A percentile compares a stretch with the other conserved stretches of the same genome.
These are phyloP conservation scores for Ophiostoma triangulosporum DNA, from an alignment of 2,329 filamentous ascomycete species.

Conservation along the genomic window DNA sequence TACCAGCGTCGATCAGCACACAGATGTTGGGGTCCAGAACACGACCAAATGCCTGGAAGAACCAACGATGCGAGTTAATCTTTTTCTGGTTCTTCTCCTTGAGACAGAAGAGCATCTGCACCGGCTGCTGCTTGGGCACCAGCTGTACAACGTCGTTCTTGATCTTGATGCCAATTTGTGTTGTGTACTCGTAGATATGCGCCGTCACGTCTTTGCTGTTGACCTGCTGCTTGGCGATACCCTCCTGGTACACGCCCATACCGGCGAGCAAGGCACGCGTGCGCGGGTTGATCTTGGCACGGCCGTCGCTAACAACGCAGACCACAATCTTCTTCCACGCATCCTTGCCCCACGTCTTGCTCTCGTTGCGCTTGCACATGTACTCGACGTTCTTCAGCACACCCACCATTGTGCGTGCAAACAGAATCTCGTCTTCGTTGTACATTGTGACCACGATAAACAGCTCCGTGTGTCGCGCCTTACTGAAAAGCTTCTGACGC, in stretches of 20 bases:
- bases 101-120: constrained; percentile 93
- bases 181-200: constrained; percentile 94
- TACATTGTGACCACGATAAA: constrained; percentile 99
- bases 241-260: constrained; percentile 95
- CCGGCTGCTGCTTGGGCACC: constrained; percentile 73
- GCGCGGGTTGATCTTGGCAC: constrained; percentile 88
- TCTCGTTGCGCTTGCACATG: constrained; percentile 87
- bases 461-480: constrained; percentile 81
- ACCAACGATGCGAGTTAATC: constrained; percentile 99
- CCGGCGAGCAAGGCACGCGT: constrained; percentile 81
- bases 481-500: constrained; percentile 81
- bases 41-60: constrained; percentile 91
- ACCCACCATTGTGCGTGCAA: constrained; percentile 88
- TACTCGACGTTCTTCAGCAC: constrained; percentile 98
- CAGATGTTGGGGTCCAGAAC: constrained; percentile 94
- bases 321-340: constrained; percentile 99
- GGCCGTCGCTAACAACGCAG: constrained; percentile 90
- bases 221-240: constrained; percentile 96
- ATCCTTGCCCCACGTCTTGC: constrained; percentile 96
- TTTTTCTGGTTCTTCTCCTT: constrained; percentile 99
- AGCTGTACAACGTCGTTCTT: constrained; percentile 82
- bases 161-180: constrained; percentile 72
- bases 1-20: constrained; percentile 90
- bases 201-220: constrained; percentile 93
- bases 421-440: constrained; percentile 94